These are phyloP conservation scores for Fusarium sp. DNA, from an alignment of 2,329 filamentous ascomycete genomes.

Conservation along the genomic window DNA sequence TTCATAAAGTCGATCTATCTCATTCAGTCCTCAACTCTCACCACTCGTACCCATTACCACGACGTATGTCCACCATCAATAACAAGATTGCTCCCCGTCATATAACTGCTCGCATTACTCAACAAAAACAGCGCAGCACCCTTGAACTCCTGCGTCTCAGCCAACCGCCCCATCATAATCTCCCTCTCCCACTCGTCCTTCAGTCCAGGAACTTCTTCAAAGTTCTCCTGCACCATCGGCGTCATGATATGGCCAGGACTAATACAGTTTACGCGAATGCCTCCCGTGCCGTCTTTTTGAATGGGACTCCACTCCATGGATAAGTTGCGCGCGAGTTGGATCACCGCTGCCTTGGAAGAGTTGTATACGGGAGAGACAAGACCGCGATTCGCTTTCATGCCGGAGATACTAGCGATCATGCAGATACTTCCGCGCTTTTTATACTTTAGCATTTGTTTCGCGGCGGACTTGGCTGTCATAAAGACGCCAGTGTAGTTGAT, in stretches of 20 bases:
- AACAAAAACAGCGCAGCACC: conserved; percentile 79
- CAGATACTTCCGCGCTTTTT: conserved; percentile 70
- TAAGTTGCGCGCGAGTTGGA: conserved; percentile 77
- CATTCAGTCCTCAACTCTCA: neutral
- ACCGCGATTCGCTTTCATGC: conserved; percentile 72
- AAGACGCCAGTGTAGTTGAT: conserved; percentile 87
- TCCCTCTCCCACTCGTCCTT: conserved; percentile 78
- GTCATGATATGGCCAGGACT: conserved; percentile 84
- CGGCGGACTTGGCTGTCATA: conserved; percentile 88
- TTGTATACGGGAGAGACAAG: conserved; percentile 75
- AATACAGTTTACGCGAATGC: conserved; percentile 83
- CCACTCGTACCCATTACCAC: conserved; percentile 55
- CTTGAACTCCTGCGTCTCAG: conserved; percentile 75
- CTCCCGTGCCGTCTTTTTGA: conserved; percentile 61
- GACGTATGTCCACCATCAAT: conserved; percentile 77
- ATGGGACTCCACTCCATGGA: conserved; percentile 71
- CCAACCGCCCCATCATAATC: conserved; percentile 83
- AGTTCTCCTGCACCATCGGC: conserved; percentile 84
- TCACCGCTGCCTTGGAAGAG: conserved; percentile 79
- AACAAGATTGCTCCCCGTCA: conserved; percentile 78
- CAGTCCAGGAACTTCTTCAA: conserved; percentile 78
- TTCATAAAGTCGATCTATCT: conserved; percentile 1
- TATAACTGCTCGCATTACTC: conserved; percentile 76
- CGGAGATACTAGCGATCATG: conserved; percentile 76
- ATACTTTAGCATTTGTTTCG: conserved; percentile 76